Base-by-base conservation (phyloP, 2,329 filamentous ascomycete genomes). In the Aspergillus caelatus region DNA sequence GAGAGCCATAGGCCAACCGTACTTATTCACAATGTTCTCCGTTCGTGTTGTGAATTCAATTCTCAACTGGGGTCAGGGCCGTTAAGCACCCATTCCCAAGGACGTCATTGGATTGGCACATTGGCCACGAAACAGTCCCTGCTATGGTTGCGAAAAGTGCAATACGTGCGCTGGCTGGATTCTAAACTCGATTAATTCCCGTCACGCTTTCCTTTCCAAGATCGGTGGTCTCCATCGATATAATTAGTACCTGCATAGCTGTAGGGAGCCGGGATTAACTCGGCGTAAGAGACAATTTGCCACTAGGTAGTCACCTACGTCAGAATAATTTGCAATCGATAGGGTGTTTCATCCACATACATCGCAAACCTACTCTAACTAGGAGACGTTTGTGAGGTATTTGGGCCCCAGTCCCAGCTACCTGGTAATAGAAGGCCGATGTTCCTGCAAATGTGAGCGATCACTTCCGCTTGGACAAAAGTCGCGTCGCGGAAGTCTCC, bases 391-490 rank as follows among this genome's bases (percentile, higher is more conserved):
- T 57, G 39, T 21, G 11, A 46, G 57, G 32, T 23, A 52, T 28
- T 21, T 14, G 23, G 39, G 45, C n/a, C 32, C 30, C 34, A 26
- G 34, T 60, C 28, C 48, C 54, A 53, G 54, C 34, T 34, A 59
- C 48, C 45, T 53, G 30, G 48, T 57, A 36, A 19, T 4, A 7
- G 11, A 53, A 45, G 34, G 19, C 26, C 9, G n/a, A 19, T 4
- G 7, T 12, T 39, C 19, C 21, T n/a, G 34, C 28, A 52, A 72
- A 72, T 73, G 69, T 73, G 71, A 72, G 71, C 71, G 71, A 69
- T 73, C 71, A 65, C 60, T 52, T 61, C 63, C 53, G 62, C 52
- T 62, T 39, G 34, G 62, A 50, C 52, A 58, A 62, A 41, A 41
- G 55, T 34, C 59, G 26, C n/a, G 23, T 54, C 52, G 62, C 56